These are phyloP conservation scores for Pueraria montana DNA, from an alignment of 306 rosid genomes.

Conservation along the genomic window DNA sequence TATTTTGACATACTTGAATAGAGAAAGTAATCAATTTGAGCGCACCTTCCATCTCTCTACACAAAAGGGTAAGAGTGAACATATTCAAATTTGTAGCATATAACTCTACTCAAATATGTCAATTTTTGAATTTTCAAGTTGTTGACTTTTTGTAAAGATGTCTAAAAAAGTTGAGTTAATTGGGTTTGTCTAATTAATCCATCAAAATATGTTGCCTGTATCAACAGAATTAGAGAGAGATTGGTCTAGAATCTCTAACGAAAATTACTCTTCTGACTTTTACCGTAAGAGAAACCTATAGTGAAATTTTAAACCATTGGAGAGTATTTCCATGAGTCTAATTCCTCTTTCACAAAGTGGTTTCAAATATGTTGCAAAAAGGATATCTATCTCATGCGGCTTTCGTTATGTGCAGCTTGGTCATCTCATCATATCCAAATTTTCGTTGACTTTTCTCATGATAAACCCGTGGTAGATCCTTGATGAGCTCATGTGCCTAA, in stretches of 20 bases:
- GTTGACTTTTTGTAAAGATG: background rate
- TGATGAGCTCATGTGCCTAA: conserved; percentile 89
- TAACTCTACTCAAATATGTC: background rate
- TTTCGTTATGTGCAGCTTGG: no score
- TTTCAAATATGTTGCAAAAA: no score
- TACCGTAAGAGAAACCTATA: no score
- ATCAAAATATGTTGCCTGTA: background rate
- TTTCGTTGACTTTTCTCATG: conserved; percentile 68
- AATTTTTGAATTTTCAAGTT: background rate
- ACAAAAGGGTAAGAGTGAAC: background rate
- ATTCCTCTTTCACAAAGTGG: no score
- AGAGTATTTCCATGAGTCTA: no score
- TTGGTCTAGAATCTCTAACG: background rate
- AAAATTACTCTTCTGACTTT: no score
- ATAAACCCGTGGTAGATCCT: conserved; percentile 79
- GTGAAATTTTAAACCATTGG: no score
- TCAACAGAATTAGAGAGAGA: background rate
- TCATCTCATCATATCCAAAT: conserved; percentile 85
- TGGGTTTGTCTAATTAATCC: background rate
- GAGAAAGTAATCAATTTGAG: background rate
- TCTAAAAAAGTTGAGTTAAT: background rate
- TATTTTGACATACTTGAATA: conserved; percentile 14
- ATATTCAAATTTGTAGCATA: background rate
- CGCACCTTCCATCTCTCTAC: background rate
- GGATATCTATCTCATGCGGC: no score